A percentile compares a stretch with the other conserved stretches of the same genome.
Evolutionary conservation across 2,329 filamentous ascomycete species (phyloP).

Genomic region (Arthrobotrys sinensis): DNA sequence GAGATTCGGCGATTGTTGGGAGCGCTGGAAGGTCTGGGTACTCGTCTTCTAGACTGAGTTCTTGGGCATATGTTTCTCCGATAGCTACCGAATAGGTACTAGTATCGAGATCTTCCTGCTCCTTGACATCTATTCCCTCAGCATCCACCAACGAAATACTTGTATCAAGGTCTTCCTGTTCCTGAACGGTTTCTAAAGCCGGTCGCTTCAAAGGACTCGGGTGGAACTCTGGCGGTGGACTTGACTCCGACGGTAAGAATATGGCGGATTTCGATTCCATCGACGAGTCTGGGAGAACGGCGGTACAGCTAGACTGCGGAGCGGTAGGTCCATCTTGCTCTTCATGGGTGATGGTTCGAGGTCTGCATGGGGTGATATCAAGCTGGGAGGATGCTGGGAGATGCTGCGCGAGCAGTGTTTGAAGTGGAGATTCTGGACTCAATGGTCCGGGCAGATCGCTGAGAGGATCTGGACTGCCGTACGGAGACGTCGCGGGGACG

Average conservation of each 20-base stretch:
- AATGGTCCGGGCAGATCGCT: constrained; percentile 29
- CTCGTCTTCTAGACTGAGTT: not conserved
- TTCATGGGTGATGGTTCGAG: not conserved
- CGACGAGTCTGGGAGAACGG: not conserved
- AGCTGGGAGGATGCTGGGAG: constrained; percentile 28
- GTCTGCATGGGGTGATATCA: constrained; percentile 22
- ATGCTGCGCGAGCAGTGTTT: constrained; percentile 6
- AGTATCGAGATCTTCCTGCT: not conserved
- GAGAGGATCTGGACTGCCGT: constrained; percentile 53
- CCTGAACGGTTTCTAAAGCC: constrained; percentile 3
- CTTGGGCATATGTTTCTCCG: not conserved
- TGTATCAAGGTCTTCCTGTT: constrained; percentile 7
- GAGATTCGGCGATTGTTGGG: constrained; percentile 48
- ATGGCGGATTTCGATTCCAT: constrained; percentile 25
- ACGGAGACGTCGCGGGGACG: constrained; percentile 53
- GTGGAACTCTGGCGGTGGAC: constrained; percentile 27
- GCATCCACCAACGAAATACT: not conserved
- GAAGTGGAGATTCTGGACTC: constrained; percentile 39
- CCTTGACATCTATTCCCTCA: not conserved
- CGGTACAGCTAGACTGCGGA: constrained; percentile 2
- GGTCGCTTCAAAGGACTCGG: constrained; percentile 30
- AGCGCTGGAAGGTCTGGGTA: constrained; percentile 19
- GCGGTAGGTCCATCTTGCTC: not conserved
- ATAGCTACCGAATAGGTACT: not conserved
- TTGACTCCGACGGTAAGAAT: constrained; percentile 43